Conservation (phyloP, 1,139 yeast species). For the Ogataea hybrid region DNA sequence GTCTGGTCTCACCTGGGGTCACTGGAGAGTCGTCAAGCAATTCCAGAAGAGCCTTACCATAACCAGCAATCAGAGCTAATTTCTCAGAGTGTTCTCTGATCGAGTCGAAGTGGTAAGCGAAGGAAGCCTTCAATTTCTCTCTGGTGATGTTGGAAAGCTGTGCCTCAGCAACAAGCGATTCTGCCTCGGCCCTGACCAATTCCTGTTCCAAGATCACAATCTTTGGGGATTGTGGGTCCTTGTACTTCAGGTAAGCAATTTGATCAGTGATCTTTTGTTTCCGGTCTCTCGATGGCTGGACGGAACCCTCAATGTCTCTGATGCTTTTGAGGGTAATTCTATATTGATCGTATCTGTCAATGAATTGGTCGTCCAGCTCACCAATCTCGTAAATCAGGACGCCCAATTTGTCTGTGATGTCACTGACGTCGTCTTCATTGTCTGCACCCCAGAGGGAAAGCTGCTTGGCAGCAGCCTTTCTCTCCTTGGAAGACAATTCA, state of each 20-base stretch:
- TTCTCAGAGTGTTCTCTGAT: slow-evolving; percentile 81
- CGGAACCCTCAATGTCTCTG: slow-evolving; percentile 83
- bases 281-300: slow-evolving; percentile 85
- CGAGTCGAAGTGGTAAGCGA: slow-evolving; percentile 80
- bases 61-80: slow-evolving; percentile 82
- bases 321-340: slow-evolving; percentile 78
- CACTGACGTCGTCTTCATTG: slow-evolving; percentile 81
- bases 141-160: slow-evolving; percentile 85
- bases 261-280: slow-evolving; percentile 83
- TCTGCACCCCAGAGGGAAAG: slow-evolving; percentile 83
- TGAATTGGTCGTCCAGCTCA: slow-evolving; percentile 84
- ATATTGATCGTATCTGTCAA: slow-evolving; percentile 83
- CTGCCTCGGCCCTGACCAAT: slow-evolving; percentile 88
- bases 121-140: slow-evolving; percentile 83
- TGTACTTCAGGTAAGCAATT: slow-evolving; percentile 78
- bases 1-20: slow-evolving; percentile 90
- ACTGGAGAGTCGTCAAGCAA: slow-evolving; percentile 82
- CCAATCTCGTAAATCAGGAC: slow-evolving; percentile 80
- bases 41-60: slow-evolving; percentile 83
- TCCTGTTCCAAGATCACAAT: slow-evolving; percentile 82
- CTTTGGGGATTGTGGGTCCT: slow-evolving; percentile 83
- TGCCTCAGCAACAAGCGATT: slow-evolving; percentile 86
- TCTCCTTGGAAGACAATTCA: slow-evolving; percentile 74
- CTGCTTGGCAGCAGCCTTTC: slow-evolving; percentile 82
- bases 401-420: slow-evolving; percentile 83